Percentiles rank a stretch among this genome's conserved stretches.
Evolutionary conservation across 306 rosid species (phyloP).

Genomic region (Glycine latifolia): DNA sequence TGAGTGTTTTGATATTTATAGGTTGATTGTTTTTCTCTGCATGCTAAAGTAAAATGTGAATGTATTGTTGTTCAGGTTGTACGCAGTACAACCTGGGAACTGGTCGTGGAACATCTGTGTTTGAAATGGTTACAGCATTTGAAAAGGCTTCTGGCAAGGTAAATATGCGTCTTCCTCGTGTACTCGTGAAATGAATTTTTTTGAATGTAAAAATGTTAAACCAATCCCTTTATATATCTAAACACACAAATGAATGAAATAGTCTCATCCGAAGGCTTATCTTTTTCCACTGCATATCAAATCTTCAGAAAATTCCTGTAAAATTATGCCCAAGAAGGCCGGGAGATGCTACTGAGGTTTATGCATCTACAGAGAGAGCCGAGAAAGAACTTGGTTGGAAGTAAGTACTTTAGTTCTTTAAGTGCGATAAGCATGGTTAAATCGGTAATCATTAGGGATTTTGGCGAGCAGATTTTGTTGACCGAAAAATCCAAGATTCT

Average conservation of each 20-base stretch:
- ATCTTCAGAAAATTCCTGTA: conserved; percentile 74
- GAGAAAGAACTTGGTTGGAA: conserved; percentile 88
- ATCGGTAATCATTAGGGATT: conserved; percentile 23
- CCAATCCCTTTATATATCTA: neutral
- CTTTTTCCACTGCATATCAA: conserved; percentile 7
- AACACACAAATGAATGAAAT: conserved; percentile 16
- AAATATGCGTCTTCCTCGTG: neutral
- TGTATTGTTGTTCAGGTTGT: conserved; percentile 68
- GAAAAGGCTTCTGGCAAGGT: conserved; percentile 94
- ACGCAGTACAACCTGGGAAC: conserved; percentile 94
- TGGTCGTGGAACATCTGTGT: conserved; percentile 88
- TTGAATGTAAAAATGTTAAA: neutral
- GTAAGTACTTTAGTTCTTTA: conserved; percentile 56
- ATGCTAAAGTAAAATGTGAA: conserved; percentile 37
- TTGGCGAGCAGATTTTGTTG: conserved; percentile 20
- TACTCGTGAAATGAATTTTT: neutral
- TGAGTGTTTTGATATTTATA: conserved; percentile 7
- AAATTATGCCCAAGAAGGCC: conserved; percentile 83
- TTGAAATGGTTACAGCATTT: conserved; percentile 92
- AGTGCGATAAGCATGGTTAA: conserved; percentile 1
- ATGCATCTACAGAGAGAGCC: conserved; percentile 90
- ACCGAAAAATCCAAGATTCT: neutral
- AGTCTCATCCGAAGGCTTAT: neutral
- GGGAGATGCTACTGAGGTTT: conserved; percentile 93
- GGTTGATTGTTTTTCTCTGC: conserved; percentile 9